Base-by-base conservation (phyloP, 2,329 filamentous ascomycete species). In the Colletotrichum sp. region DNA sequence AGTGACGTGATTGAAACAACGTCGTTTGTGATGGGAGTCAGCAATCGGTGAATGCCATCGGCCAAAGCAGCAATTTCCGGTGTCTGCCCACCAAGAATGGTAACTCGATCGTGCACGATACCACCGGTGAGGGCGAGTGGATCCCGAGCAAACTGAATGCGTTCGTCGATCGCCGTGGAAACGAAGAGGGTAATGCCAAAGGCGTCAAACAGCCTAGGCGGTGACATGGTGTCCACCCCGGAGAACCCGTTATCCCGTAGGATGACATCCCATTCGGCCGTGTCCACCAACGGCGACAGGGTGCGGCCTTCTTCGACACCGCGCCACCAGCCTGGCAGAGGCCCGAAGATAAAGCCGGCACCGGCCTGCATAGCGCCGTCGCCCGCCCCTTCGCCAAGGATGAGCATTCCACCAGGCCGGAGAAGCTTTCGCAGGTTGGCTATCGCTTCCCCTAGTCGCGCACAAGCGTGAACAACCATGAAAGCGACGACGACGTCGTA, bases 311-410 rank as follows among this genome's bases (percentile, higher is more conserved):
- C 68, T 2, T 65, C 39, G 7, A 64, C 15, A 13, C 68, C 68
- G 16, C 15, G 60, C 84, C 84, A 85, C 84, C 85, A 86, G 8
- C 80, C 82, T 0, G 81, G 75, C 8, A 83, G 75, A 0, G 78
- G 69, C 4, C 83, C 82, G 81, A 70, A 79, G 25, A 55, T 55
- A 22, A 55, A 55, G 48, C 48, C 48, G 11, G 19, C 48, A 25
- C n/a, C 48, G 11, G 48, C 48, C 48, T 55, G 52, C 9, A 60
- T 34, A 12, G 28, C 16, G 15, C 70, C 71, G 15, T 64, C 44
- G 11, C 22, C 57, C 15, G n/a, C 28, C 6, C 72, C 28, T n/a
- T 76, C 74, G 2, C 36, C n/a, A 7, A 76, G 57, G 15, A 76
- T n/a, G 1, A 85, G 77, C 30, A 78, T 78, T 1, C 85, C 85